phyloP scores from a whole-genome alignment of 495 filamentous ascomycete genomes.

The Penicillium macrosclerotiorum region DNA sequence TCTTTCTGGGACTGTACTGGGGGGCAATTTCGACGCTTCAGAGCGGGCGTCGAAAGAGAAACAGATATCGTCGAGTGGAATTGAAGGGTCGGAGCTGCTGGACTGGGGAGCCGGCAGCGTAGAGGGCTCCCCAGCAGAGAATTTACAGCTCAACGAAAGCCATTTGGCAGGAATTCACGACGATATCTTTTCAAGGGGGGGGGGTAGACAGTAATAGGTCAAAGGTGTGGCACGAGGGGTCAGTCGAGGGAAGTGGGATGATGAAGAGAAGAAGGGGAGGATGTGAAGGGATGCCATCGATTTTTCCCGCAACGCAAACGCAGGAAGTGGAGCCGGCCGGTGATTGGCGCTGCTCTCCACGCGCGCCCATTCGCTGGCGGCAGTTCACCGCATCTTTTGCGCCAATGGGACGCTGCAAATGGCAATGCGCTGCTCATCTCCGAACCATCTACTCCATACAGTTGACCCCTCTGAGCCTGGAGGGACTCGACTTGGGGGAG shows the following conservation, averaged over 20 bases:
- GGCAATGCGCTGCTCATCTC: neutral
- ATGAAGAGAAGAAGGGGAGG: too few species aligned
- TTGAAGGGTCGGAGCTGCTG: slow-evolving; percentile 69
- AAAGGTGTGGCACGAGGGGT: slow-evolving; percentile 31
- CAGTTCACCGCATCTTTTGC: slow-evolving; percentile 42
- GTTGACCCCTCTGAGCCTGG: neutral
- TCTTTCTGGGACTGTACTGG: slow-evolving; percentile 39
- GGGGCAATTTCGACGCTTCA: slow-evolving; percentile 48
- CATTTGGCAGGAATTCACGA: slow-evolving; percentile 78
- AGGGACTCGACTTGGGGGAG: neutral
- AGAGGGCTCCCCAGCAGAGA: slow-evolving; percentile 72
- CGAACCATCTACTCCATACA: neutral
- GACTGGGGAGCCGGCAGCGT: slow-evolving; percentile 71
- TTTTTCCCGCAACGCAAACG: slow-evolving; percentile 30
- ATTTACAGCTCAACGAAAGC: slow-evolving; percentile 94
- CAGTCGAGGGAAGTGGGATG: too few species aligned
- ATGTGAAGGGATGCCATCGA: slow-evolving; percentile 29
- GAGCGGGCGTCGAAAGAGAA: slow-evolving; percentile 54
- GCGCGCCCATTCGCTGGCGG: slow-evolving; percentile 29
- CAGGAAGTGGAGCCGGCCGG: slow-evolving; percentile 18
- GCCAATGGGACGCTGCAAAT: neutral
- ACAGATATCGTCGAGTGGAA: slow-evolving; percentile 74
- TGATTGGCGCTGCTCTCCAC: neutral
- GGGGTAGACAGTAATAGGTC: slow-evolving; percentile 19
- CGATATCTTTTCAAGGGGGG: slow-evolving; percentile 58